phyloP scores from a whole-genome alignment of 202 grass and related monocot species.

The Brachypodium distachyon region DNA sequence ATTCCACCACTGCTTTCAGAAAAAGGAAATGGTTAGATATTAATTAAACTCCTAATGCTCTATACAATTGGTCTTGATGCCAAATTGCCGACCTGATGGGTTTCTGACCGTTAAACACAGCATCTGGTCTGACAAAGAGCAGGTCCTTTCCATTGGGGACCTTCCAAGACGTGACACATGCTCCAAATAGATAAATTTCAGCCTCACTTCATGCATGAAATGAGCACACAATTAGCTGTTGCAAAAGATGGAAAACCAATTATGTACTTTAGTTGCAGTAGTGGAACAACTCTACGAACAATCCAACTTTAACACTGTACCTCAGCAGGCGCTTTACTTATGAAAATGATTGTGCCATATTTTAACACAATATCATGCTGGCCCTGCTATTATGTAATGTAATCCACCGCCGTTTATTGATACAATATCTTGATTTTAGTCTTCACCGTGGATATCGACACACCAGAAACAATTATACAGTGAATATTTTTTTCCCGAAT shows the following conservation, averaged over 20 bases:
- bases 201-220: slow-evolving; percentile 63
- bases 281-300: background rate
- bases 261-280: background rate
- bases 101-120: slow-evolving; percentile 80
- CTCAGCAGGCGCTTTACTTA: background rate
- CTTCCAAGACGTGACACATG: slow-evolving; percentile 86
- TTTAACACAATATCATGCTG: background rate
- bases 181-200: slow-evolving; percentile 90
- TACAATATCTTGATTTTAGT: background rate
- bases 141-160: slow-evolving; percentile 72
- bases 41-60: background rate
- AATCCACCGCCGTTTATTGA: background rate
- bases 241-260: background rate
- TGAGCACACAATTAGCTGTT: background rate
- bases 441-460: background rate
- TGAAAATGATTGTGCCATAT: background rate
- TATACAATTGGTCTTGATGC: slow-evolving; percentile 4
- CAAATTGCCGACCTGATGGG: slow-evolving; percentile 90
- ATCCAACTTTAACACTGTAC: background rate
- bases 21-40: slow-evolving; percentile 16
- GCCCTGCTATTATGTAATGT: background rate
- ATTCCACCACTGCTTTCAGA: slow-evolving; percentile 83
- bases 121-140: slow-evolving; percentile 92
- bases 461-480: background rate
- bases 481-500: background rate